Evolutionary conservation across 345 rosid genomes (phyloP).

Genomic region (Brassica juncea): DNA sequence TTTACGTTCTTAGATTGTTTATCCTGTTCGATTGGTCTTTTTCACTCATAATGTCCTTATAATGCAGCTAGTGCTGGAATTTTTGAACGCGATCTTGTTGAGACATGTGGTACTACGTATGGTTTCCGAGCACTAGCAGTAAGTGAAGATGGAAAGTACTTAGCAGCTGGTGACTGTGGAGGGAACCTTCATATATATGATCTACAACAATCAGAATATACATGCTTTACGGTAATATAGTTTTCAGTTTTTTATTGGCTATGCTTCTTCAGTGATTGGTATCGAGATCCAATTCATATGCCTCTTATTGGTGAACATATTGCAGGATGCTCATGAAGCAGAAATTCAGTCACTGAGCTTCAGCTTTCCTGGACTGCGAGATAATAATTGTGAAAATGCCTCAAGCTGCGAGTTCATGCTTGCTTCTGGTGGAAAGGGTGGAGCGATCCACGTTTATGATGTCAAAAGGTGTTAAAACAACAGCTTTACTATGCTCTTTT

Average conservation of each 20-base stretch:
- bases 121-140: slow-evolving; percentile 76
- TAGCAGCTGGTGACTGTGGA: slow-evolving; percentile 79
- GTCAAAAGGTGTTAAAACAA: slow-evolving; percentile 55
- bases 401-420: slow-evolving; percentile 55
- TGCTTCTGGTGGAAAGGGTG: slow-evolving; percentile 74
- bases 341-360: slow-evolving; percentile 83
- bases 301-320: slow-evolving; percentile 29
- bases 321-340: slow-evolving; percentile 69
- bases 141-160: slow-evolving; percentile 75
- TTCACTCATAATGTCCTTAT: background rate
- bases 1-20: slow-evolving; percentile 13
- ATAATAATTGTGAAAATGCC: slow-evolving; percentile 40
- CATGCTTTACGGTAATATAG: slow-evolving; percentile 56
- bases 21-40: slow-evolving; percentile 16
- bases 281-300: background rate
- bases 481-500: slow-evolving; percentile 21
- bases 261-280: slow-evolving; percentile 14
- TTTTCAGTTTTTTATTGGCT: background rate
- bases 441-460: slow-evolving; percentile 69
- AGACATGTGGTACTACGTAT: slow-evolving; percentile 49
- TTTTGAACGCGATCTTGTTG: slow-evolving; percentile 64
- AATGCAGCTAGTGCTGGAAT: slow-evolving; percentile 66
- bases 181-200: slow-evolving; percentile 87
- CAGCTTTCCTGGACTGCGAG: slow-evolving; percentile 49
- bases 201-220: slow-evolving; percentile 62